Percentiles rank a stretch among this genome's conserved stretches.
phyloP scores from a whole-genome alignment of 352 stramenopile species.

The Phytophthora cryptogea region DNA sequence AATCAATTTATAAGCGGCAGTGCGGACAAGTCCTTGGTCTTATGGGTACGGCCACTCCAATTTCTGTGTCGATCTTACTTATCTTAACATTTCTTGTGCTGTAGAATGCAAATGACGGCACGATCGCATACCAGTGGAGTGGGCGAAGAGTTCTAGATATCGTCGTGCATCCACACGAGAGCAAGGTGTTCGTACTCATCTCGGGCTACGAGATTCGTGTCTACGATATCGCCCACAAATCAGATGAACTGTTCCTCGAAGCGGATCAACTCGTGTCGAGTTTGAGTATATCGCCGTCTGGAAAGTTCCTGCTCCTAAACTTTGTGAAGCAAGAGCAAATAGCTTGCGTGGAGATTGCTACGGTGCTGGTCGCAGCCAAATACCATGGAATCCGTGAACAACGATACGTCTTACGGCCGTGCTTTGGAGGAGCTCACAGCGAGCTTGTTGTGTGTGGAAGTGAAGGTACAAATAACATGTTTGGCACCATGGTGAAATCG shows the following conservation, averaged over 20 bases:
- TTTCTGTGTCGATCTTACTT: background rate
- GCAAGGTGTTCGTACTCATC: conserved; percentile 61
- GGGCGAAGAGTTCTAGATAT: conserved; percentile 65
- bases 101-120: conserved; percentile 57
- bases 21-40: conserved; percentile 69
- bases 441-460: conserved; percentile 68
- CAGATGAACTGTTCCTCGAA: conserved; percentile 62
- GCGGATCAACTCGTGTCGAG: conserved; percentile 59
- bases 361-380: conserved; percentile 46
- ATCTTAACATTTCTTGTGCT: conserved; percentile 2
- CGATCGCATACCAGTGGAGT: conserved; percentile 70
- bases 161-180: conserved; percentile 56
- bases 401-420: conserved; percentile 68
- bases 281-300: conserved; percentile 49
- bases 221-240: conserved; percentile 64
- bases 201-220: conserved; percentile 59
- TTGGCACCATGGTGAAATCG: background rate
- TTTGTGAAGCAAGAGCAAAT: conserved; percentile 69
- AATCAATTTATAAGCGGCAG: conserved; percentile 74
- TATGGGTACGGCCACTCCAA: conserved; percentile 58
- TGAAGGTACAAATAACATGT: conserved; percentile 56
- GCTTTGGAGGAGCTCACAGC: conserved; percentile 54
- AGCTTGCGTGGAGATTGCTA: conserved; percentile 51
- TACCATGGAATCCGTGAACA: conserved; percentile 64
- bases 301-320: conserved; percentile 63